Evolutionary conservation across 2,329 filamentous ascomycete genomes (phyloP), one percentile per base, ranked within the genome.

Genomic region (Stagonosporopsis tanaceti): DNA sequence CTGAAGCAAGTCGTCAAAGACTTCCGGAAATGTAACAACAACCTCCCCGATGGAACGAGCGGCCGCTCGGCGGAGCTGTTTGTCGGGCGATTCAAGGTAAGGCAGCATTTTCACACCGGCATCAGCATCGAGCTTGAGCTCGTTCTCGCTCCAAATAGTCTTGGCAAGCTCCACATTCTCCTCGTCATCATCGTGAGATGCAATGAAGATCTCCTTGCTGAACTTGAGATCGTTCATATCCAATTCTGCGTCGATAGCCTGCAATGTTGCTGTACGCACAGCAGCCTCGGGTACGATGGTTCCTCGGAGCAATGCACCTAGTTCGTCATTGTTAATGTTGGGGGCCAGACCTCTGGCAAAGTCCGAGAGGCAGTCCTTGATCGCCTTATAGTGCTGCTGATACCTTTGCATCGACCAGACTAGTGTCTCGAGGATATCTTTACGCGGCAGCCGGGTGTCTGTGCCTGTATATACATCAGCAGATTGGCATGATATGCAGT

Each of bases 91-190:
- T 64, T 92, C 86, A 11, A 98, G 80, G 72, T 96, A 98, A 0
- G 88, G 87, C 46, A 96, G 79, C 70, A 93, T 88, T 65, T 84
- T 85, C 55, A 82, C 75, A 7, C 91, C 87, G 8, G 91, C 85
- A 6, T 89, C 82, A 20, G 85, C 79, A 1, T 86, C 84, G 12
- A 94, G 79, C 58, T 89, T 80, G 59, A 98, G 89, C 7, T 87
- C 89, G 72, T 94, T 96, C 70, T 97, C 95, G 70, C 96, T 92
- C 95, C 95, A 99, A 34, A 99, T 97, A 12, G 94, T 91, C 48
- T 84, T 85, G 6, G 91, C 94, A 50, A 96, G 82, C 42, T 93
- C 91, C 8, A 84, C 85, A 68, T 98, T 98, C 73, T 98, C 93
- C 40, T 90, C 87, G 20, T 92, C 87, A 66, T 96, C 92, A 64